Evolutionary conservation across 176 grass and related monocot species (phyloP).

Genomic region (Carex kokanica): DNA sequence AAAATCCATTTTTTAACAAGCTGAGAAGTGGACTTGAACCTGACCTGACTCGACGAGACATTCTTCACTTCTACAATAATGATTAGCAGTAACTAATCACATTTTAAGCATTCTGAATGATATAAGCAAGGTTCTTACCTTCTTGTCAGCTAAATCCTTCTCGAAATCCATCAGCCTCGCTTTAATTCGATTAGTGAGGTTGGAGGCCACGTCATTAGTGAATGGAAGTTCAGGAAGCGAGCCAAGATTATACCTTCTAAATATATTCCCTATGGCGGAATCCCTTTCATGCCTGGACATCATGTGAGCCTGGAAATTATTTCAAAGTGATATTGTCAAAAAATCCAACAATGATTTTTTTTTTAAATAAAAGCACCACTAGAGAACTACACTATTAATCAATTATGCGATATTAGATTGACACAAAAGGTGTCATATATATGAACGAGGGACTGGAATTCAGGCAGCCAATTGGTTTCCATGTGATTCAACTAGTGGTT

Average conservation of each 20-base stretch:
- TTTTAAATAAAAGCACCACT: neutral
- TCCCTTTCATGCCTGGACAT: conserved; percentile 54
- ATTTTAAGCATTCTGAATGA: neutral
- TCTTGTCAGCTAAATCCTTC: conserved; percentile 82
- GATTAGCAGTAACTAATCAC: neutral
- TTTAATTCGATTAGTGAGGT: conserved; percentile 65
- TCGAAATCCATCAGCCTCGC: conserved; percentile 55
- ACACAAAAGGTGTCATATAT: neutral
- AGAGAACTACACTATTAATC: neutral
- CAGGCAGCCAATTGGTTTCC: neutral
- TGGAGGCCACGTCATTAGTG: conserved; percentile 54
- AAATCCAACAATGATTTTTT: neutral
- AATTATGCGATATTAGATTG: neutral
- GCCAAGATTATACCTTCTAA: conserved; percentile 71
- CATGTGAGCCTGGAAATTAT: conserved; percentile 72
- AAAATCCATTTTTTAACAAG: neutral
- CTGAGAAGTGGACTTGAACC: neutral
- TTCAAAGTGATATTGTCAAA: conserved; percentile 6
- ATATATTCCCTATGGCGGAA: conserved; percentile 61
- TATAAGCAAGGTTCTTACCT: conserved; percentile 36
- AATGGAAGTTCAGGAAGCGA: conserved; percentile 63
- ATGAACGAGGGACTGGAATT: neutral
- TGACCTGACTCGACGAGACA: neutral
- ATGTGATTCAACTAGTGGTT: neutral
- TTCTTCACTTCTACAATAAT: neutral